These are phyloP conservation scores for Pichia norvegensis DNA, from an alignment of 1,139 yeast genomes.

Conservation along the genomic window DNA sequence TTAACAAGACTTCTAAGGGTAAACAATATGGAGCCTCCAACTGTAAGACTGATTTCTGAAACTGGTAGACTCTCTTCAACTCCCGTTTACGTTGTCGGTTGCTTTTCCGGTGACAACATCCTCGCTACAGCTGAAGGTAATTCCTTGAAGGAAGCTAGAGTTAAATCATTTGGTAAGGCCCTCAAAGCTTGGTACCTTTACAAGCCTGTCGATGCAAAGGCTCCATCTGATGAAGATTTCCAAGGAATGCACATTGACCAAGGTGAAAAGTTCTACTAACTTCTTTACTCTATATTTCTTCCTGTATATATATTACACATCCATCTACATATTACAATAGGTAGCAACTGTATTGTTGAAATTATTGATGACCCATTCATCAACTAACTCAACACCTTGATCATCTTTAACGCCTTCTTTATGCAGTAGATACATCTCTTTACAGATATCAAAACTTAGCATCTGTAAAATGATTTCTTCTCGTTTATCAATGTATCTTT, in stretches of 20 bases:
- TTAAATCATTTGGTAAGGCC: slow-evolving; percentile 86
- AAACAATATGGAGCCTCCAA: slow-evolving; percentile 67
- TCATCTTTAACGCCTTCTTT: slow-evolving; percentile 12
- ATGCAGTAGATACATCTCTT: slow-evolving; percentile 16
- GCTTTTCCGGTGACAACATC: slow-evolving; percentile 73
- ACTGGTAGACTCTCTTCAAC: slow-evolving; percentile 82
- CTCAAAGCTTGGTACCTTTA: slow-evolving; percentile 88
- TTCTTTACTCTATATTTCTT: background rate
- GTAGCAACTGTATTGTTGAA: slow-evolving; percentile 13
- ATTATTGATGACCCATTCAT: slow-evolving; percentile 20
- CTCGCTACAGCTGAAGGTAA: slow-evolving; percentile 95
- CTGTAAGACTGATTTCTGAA: slow-evolving; percentile 81
- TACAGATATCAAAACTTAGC: slow-evolving; percentile 18
- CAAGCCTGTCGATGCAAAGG: slow-evolving; percentile 56
- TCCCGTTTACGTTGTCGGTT: slow-evolving; percentile 88
- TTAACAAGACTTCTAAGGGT: slow-evolving; percentile 71
- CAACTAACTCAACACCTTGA: slow-evolving; percentile 21
- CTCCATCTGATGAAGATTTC: slow-evolving; percentile 56
- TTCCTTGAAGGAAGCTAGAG: slow-evolving; percentile 86
- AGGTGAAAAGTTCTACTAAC: slow-evolving; percentile 40
- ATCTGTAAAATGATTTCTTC: slow-evolving; percentile 16
- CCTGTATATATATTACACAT: background rate
- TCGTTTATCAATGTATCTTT: slow-evolving; percentile 13
- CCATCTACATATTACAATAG: slow-evolving; percentile 1
- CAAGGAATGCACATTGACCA: slow-evolving; percentile 41